Base-by-base conservation (phyloP, 768 basidiomycete species). In the Rhodotorula babjevae region DNA sequence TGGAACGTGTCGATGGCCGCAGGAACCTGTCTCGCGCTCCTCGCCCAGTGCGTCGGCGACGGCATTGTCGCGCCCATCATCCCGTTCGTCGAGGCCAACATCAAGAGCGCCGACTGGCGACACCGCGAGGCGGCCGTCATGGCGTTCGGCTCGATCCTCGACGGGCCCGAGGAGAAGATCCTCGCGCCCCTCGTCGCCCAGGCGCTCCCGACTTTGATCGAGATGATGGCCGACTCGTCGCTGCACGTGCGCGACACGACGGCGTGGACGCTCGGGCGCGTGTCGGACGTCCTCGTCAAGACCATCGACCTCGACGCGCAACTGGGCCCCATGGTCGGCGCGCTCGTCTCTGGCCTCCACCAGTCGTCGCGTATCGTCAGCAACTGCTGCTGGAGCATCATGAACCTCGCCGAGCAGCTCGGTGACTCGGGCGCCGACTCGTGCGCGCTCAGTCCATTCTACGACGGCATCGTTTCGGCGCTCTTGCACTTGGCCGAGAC, bases 1-100 rank as follows among this genome's bases (percentile, higher is more conserved):
- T 99, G 96, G 96, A 95, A 95, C 78, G 87, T 95, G 55, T 89
- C 93, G 25, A 97, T 97, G 95, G 92, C 95, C 29, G 94, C 92
- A 18, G 92, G 90, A 31, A 94, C 92, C 4, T 96, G 93, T 81
- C 84, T 99, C 64, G 84, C 87, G 31, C 88, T 93, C 64, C 87
- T 97, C 72, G 92, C 96, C 0, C 88, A 89, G 69, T 91, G 93
- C 42, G 92, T 97, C 19, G 86, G 90, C 67, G 95, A 99, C 79
- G 84, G 86, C 21, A 90, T 99, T 75, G 95, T 99, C 18, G 87
- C 90, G 2, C 88, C 89, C 14, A 91, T 97, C 63, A 94, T 99
- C 66, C 95, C 96, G 15, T 99, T 97, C 85, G 97, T 99, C 78
- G 96, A 98, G 82, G 88, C 88, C 25, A 88, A 97, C 82, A 98